Conservation (phyloP, 148 eudicot genomes). For the Cornus kousa region DNA sequence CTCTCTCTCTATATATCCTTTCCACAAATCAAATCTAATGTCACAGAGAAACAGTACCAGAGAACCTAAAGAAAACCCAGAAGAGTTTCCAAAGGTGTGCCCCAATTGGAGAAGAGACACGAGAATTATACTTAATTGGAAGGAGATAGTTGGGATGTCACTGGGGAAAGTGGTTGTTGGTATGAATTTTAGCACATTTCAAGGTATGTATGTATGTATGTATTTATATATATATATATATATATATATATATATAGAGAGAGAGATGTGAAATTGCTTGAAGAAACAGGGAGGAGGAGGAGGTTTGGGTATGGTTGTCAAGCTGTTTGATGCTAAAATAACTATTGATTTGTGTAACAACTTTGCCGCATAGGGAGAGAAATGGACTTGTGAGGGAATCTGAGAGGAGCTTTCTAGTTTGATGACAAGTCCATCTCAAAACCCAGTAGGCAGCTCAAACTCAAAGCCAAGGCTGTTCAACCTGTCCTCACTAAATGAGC, state of each 20-base stretch:
- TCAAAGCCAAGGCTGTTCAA: conserved; percentile 17
- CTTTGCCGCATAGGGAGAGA: not conserved
- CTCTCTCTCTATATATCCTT: not conserved
- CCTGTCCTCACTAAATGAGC: not conserved
- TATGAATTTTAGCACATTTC: conserved; percentile 4
- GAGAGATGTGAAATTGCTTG: conserved; percentile 27
- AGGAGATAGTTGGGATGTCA: conserved; percentile 31
- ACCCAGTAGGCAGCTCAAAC: not conserved
- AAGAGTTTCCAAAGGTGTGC: not conserved
- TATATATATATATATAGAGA: not conserved
- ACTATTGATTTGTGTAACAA: not conserved
- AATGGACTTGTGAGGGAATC: no score
- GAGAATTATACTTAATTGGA: not conserved
- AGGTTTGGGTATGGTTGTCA: conserved; percentile 5
- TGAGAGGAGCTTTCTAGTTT: conserved; percentile 10
- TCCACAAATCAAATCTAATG: not conserved
- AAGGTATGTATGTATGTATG: no score
- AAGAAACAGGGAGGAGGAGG: conserved; percentile 31
- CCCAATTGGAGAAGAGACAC: not conserved
- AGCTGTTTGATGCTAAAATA: not conserved
- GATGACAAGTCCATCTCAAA: conserved; percentile 16
- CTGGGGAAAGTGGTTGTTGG: conserved; percentile 16
- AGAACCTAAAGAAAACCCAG: not conserved
- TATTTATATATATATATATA: not conserved
- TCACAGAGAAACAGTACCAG: not conserved